phyloP scores from a whole-genome alignment of 2,329 filamentous ascomycete species.

The Scedosporium aurantiacum region DNA sequence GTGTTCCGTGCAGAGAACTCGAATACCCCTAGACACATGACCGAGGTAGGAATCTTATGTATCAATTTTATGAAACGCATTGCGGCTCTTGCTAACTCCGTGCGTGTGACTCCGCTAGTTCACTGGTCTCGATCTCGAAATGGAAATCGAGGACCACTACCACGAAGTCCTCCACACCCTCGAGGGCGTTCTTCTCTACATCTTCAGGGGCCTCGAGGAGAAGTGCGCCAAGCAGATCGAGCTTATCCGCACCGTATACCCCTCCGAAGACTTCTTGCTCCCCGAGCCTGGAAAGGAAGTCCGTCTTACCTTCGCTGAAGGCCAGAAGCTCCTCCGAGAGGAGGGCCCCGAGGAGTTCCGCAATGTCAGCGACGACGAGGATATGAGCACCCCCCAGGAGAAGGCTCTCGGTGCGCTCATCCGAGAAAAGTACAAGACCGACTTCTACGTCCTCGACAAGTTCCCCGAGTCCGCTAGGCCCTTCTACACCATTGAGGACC shows the following conservation, averaged over 20 bases:
- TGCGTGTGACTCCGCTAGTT: conserved; percentile 36
- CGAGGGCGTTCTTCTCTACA: conserved; percentile 64
- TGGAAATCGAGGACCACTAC: conserved; percentile 75
- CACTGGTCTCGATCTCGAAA: conserved; percentile 79
- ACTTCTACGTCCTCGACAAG: conserved; percentile 96
- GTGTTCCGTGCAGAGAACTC: conserved; percentile 81
- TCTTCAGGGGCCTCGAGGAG: conserved; percentile 63
- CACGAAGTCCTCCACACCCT: conserved; percentile 62
- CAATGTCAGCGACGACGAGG: conserved; percentile 65
- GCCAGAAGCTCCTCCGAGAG: conserved; percentile 63
- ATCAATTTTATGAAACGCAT: not conserved
- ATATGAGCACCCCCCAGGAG: conserved; percentile 71
- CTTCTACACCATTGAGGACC: conserved; percentile 82
- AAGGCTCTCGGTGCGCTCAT: conserved; percentile 83
- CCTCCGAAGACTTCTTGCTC: conserved; percentile 67
- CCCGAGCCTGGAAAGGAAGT: conserved; percentile 65
- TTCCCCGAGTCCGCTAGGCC: conserved; percentile 83
- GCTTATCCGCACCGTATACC: conserved; percentile 60
- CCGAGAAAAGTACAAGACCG: conserved; percentile 79
- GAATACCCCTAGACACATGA: conserved; percentile 77
- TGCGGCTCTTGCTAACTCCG: not conserved
- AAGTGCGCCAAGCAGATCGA: conserved; percentile 63
- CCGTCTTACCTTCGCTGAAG: conserved; percentile 67
- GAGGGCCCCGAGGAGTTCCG: conserved; percentile 56
- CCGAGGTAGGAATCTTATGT: conserved; percentile 39